Evolutionary conservation across 179 eudicot species (phyloP).

Genomic region (Amaranthus tricolor): DNA sequence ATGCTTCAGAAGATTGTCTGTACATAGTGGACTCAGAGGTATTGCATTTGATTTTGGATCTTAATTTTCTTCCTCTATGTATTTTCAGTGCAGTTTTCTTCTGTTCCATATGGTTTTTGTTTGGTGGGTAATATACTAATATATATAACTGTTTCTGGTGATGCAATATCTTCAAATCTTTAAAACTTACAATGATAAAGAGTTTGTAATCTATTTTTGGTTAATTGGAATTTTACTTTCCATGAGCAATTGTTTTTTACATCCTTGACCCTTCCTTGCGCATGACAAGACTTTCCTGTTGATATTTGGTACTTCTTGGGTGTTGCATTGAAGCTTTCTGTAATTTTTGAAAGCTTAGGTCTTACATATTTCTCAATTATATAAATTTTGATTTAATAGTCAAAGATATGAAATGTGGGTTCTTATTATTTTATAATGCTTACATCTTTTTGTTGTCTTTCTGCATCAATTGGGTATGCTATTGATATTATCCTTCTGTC

Average conservation of each 20-base stretch:
- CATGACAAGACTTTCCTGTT: not conserved
- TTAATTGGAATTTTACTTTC: not conserved
- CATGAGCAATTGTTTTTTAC: not conserved
- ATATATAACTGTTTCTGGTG: not conserved
- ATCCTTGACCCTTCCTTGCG: not conserved
- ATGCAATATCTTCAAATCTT: not conserved
- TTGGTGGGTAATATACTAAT: not conserved
- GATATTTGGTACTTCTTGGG: not conserved
- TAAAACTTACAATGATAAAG: not conserved
- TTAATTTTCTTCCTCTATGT: not conserved
- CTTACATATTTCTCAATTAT: too few relatives aligned
- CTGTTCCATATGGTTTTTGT: not conserved
- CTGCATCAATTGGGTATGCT: not conserved
- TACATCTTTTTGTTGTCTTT: not conserved
- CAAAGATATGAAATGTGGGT: too few relatives aligned
- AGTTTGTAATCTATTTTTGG: not conserved
- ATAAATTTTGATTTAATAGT: too few relatives aligned
- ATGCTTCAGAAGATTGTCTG: conserved; percentile 62
- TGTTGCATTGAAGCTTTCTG: too few relatives aligned
- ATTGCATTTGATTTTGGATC: conserved; percentile 6
- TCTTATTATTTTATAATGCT: too few relatives aligned
- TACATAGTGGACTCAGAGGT: conserved; percentile 95
- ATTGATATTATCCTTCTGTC: conserved; percentile 14
- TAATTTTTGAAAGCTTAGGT: too few relatives aligned
- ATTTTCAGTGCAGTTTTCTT: not conserved